Percentiles rank a stretch among this genome's conserved stretches.
Evolutionary conservation across 2,329 filamentous ascomycete genomes (phyloP).

Genomic region (Arthrobotrys entomopaga): DNA sequence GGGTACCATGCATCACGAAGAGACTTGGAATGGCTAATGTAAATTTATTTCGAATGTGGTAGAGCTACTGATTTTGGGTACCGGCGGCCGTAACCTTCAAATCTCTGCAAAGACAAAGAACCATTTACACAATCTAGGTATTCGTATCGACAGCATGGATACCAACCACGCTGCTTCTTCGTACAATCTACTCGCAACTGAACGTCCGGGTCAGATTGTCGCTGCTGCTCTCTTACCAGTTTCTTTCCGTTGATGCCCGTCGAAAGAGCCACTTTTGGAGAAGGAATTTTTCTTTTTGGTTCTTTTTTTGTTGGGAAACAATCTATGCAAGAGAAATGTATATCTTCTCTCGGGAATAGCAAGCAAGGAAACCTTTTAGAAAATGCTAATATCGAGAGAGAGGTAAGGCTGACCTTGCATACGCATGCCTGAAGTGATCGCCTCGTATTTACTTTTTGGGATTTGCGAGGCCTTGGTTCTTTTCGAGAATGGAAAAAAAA

Average conservation of each 20-base stretch:
- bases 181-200: constrained; percentile 94
- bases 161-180: constrained; percentile 93
- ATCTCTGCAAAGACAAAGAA: constrained; percentile 78
- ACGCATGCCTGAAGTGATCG: constrained; percentile 40
- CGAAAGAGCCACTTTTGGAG: background rate
- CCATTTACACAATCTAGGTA: constrained; percentile 79
- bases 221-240: constrained; percentile 79
- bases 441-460: constrained; percentile 50
- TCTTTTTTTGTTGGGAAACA: constrained; percentile 26
- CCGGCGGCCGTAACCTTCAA: constrained; percentile 79
- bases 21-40: constrained; percentile 29
- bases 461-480: constrained; percentile 35
- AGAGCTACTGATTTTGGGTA: constrained; percentile 91
- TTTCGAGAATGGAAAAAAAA: background rate
- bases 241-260: constrained; percentile 41
- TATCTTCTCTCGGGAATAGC: constrained; percentile 1
- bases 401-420: constrained; percentile 55
- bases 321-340: constrained; percentile 14
- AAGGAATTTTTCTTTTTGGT: background rate
- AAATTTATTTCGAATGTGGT: constrained; percentile 22
- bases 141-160: constrained; percentile 87
- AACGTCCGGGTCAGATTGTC: constrained; percentile 84
- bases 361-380: constrained; percentile 26
- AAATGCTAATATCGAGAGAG: constrained; percentile 2
- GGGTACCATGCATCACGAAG: constrained; percentile 19